Evolutionary conservation across 495 filamentous ascomycete species (phyloP).

Genomic region (Penicillium malachiteum): DNA sequence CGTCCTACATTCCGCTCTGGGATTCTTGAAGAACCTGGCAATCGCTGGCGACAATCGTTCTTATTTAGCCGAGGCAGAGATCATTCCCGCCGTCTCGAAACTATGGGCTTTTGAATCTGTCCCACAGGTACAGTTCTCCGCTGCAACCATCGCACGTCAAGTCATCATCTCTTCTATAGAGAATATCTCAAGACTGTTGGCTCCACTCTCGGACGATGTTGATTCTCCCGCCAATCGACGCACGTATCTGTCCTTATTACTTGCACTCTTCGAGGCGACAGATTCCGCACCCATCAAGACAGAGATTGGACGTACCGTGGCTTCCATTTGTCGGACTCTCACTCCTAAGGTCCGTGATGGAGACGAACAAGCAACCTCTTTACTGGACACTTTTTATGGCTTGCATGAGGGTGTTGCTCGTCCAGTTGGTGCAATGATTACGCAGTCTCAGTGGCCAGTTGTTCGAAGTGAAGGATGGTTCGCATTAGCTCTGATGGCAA

Average conservation of each 20-base stretch:
- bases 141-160: conserved; percentile 65
- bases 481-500: conserved; percentile 69
- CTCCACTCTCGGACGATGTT: conserved; percentile 35
- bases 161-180: conserved; percentile 57
- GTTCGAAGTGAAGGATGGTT: conserved; percentile 74
- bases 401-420: conserved; percentile 50
- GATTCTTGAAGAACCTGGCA: conserved; percentile 80
- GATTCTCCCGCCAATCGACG: conserved; percentile 38
- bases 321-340: conserved; percentile 62
- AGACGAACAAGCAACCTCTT: conserved; percentile 14
- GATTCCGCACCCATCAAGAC: conserved; percentile 66
- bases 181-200: conserved; percentile 54
- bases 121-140: conserved; percentile 69
- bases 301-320: conserved; percentile 67
- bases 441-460: conserved; percentile 66
- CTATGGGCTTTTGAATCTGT: conserved; percentile 61
- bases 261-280: conserved; percentile 56
- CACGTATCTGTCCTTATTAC: conserved; percentile 60
- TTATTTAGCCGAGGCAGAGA: conserved; percentile 53
- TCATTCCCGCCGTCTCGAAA: conserved; percentile 53
- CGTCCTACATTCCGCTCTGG: conserved; percentile 63
- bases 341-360: conserved; percentile 37
- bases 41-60: conserved; percentile 64
- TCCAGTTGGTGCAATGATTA: conserved; percentile 60
- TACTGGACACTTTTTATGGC: conserved; percentile 51